Percentiles rank a stretch among this genome's conserved stretches.
Conservation (phyloP, 225 moss, liverwort and hornwort genomes). For the Antitrichia curtipendula region DNA sequence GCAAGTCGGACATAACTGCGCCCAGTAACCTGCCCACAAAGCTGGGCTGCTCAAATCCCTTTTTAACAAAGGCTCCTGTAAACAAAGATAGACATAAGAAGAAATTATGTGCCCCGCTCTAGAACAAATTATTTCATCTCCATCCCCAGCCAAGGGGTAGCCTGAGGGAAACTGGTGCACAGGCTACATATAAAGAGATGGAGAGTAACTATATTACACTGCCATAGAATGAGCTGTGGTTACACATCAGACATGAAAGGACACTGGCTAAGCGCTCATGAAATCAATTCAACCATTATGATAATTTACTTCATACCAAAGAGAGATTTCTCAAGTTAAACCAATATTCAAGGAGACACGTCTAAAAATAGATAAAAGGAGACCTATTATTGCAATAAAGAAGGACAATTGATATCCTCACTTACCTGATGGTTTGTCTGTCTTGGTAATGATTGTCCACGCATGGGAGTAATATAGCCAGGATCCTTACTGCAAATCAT, state of each 20-base stretch:
- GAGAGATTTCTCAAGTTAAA: not conserved
- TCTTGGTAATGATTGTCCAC: constrained; percentile 21
- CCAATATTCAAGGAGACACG: not conserved
- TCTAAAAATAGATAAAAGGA: not conserved
- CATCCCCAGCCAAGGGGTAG: not conserved
- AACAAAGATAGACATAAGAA: not conserved
- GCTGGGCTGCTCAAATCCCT: constrained; percentile 66
- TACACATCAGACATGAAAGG: not conserved
- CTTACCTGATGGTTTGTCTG: constrained; percentile 36
- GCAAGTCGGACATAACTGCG: constrained; percentile 97
- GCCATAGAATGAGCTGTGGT: not conserved
- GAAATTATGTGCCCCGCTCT: not conserved
- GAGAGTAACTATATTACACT: not conserved
- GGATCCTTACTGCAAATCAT: constrained; percentile 74
- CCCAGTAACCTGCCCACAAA: constrained; percentile 84
- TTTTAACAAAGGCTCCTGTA: constrained; percentile 61
- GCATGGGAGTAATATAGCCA: constrained; percentile 54
- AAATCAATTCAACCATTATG: not conserved
- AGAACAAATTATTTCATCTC: not conserved
- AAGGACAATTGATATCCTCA: not conserved
- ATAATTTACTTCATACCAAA: not conserved
- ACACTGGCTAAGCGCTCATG: not conserved
- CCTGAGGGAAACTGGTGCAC: not conserved
- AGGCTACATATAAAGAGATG: not conserved
- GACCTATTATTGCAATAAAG: not conserved